phyloP scores from a whole-genome alignment of 1,284 basidiomycete species.

The Amylostereum chailletii region DNA sequence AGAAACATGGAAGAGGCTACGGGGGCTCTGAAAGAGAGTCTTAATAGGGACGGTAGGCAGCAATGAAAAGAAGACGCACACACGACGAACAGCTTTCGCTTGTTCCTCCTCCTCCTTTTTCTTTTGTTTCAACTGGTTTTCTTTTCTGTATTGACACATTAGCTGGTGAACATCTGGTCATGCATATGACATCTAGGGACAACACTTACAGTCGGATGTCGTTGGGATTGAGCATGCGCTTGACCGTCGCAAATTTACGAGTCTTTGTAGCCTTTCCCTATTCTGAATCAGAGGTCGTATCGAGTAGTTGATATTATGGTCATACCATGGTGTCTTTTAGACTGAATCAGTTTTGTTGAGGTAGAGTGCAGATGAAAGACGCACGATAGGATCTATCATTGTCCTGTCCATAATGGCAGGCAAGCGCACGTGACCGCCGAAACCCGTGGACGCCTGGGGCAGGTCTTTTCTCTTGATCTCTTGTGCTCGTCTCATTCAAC shows the following conservation, averaged over 20 bases:
- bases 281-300: neutral
- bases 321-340: conserved; percentile 3
- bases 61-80: conserved; percentile 37
- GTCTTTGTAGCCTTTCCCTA: conserved; percentile 94
- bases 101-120: conserved; percentile 71
- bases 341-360: neutral
- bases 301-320: neutral
- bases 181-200: neutral
- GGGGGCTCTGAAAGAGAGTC: conserved; percentile 46
- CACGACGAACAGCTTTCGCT: conserved; percentile 59
- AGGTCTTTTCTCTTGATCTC: neutral
- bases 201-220: conserved; percentile 82
- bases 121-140: conserved; percentile 73
- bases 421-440: conserved; percentile 6
- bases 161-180: too few relatives aligned
- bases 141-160: conserved; percentile 42
- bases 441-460: neutral
- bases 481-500: neutral
- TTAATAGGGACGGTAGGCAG: conserved; percentile 12
- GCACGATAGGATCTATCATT: too few relatives aligned
- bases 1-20: conserved; percentile 91
- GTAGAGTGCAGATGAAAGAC: too few relatives aligned
- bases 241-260: conserved; percentile 91
- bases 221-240: conserved; percentile 91
- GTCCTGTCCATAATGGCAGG: too few relatives aligned